Conservation (phyloP, 345 rosid species). For the Hypericum perforatum region DNA sequence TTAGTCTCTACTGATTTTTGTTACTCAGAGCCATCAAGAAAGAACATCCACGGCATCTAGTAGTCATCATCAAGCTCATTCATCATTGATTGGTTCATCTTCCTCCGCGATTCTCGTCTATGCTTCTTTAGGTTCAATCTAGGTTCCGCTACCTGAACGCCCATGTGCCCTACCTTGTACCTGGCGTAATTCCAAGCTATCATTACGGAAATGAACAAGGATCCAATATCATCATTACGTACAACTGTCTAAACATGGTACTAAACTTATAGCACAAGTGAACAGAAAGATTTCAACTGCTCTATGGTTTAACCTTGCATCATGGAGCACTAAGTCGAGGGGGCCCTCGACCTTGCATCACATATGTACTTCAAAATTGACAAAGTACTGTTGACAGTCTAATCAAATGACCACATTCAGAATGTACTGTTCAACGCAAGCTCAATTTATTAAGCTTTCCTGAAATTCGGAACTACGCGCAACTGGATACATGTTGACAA, state of each 20-base stretch:
- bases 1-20: constrained; percentile 21
- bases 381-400: too few relatives aligned
- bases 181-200: constrained; percentile 24
- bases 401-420: too few relatives aligned
- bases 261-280: background rate
- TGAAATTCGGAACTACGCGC: background rate
- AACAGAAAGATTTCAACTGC: too few relatives aligned
- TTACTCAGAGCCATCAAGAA: constrained; percentile 39
- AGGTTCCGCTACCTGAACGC: constrained; percentile 76
- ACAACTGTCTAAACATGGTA: background rate
- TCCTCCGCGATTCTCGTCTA: constrained; percentile 70
- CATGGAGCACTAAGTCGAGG: too few relatives aligned
- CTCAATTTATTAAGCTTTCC: too few relatives aligned
- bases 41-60: constrained; percentile 45
- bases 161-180: constrained; percentile 71
- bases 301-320: too few relatives aligned
- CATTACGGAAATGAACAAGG: background rate
- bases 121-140: constrained; percentile 72
- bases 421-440: too few relatives aligned
- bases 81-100: constrained; percentile 53
- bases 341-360: too few relatives aligned
- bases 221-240: background rate
- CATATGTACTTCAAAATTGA: too few relatives aligned
- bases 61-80: constrained; percentile 50
- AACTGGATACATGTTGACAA: background rate